Evolutionary conservation across 2,329 filamentous ascomycete species (phyloP), one percentile per base, ranked within the genome.

Genomic region (Clonostachys byssicola): DNA sequence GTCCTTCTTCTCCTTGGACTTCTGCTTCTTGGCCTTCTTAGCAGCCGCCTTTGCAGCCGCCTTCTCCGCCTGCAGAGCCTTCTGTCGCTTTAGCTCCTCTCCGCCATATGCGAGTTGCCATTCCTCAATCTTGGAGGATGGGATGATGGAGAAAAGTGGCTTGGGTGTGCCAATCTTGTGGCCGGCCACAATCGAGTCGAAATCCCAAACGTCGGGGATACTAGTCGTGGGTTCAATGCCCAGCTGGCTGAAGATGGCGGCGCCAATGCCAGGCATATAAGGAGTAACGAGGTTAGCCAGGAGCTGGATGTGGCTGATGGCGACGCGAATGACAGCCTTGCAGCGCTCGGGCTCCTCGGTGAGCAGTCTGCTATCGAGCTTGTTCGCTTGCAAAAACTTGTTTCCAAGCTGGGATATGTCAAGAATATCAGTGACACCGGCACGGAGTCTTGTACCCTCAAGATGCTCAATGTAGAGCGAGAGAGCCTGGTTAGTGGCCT

Each of bases 121-220:
- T 63, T 92, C 87, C 45, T 86, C 81, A 42, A 88, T 83, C 72
- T 92, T 92, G 65, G 88, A 85, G 10, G 85, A 76, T 53, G 91
- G 88, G 60, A 96, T 96, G 46, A 79, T 80, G n/a, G 81, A 81
- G 70, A 96, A 96, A 34, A 96, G 75, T 40, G 90, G 86, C 53
- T 82, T 80, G 1, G 91, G 83, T 61, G 86, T 86, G 55, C 89
- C 89, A 53, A 96, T 86, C 62, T 85, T 86, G 71, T 96, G 90
- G 48, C 86, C 88, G 2, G 86, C 77, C 58, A 82, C 75, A 54
- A 94, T 71, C 3, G 74, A 68, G 51, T 81, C 74, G n/a, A 69
- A 66, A 16, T 63, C 60, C 85, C 88, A 94, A 41, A 72, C 74
- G 52, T 86, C 79, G 2, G 88, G 85, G 50, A 56, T 51, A 77